Conservation (phyloP, 495 filamentous ascomycete genomes). For the Xylaria longipes region DNA sequence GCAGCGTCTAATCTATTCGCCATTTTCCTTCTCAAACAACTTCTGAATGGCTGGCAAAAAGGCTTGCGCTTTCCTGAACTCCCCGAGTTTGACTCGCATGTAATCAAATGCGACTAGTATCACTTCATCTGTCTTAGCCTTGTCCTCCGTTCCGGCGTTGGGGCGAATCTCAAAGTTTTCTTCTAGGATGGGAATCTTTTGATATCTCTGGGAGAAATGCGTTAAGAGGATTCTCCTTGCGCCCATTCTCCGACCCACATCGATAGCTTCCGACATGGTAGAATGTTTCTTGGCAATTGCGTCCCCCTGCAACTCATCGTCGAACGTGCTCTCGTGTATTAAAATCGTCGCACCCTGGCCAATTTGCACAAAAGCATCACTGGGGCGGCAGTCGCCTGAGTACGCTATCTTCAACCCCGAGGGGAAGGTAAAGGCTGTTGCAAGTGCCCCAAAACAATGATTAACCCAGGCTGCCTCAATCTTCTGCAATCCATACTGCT, state of each 20-base stretch:
- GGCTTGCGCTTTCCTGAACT: constrained; percentile 76
- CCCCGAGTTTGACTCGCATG: constrained; percentile 81
- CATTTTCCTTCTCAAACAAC: constrained; percentile 59
- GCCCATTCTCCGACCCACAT: constrained; percentile 76
- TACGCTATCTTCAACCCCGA: constrained; percentile 86
- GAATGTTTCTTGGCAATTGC: constrained; percentile 89
- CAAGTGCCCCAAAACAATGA: constrained; percentile 82
- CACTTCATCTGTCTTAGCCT: constrained; percentile 50
- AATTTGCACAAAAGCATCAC: constrained; percentile 67
- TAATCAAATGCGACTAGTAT: constrained; percentile 87
- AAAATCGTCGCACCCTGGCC: constrained; percentile 79
- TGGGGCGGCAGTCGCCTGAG: constrained; percentile 90
- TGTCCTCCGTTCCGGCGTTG: constrained; percentile 26
- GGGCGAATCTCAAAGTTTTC: constrained; percentile 27
- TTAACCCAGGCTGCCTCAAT: constrained; percentile 68
- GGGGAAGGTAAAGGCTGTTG: constrained; percentile 76
- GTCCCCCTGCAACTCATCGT: constrained; percentile 77
- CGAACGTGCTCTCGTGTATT: constrained; percentile 96
- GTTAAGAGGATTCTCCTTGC: constrained; percentile 81
- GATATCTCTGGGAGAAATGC: constrained; percentile 96
- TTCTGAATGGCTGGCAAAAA: constrained; percentile 75
- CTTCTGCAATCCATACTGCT: constrained; percentile 47
- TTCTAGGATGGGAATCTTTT: constrained; percentile 72
- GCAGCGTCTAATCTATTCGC: neutral
- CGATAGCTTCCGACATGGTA: constrained; percentile 83